Conservation (phyloP, 768 basidiomycete genomes). For the Floccularia luteovirens region DNA sequence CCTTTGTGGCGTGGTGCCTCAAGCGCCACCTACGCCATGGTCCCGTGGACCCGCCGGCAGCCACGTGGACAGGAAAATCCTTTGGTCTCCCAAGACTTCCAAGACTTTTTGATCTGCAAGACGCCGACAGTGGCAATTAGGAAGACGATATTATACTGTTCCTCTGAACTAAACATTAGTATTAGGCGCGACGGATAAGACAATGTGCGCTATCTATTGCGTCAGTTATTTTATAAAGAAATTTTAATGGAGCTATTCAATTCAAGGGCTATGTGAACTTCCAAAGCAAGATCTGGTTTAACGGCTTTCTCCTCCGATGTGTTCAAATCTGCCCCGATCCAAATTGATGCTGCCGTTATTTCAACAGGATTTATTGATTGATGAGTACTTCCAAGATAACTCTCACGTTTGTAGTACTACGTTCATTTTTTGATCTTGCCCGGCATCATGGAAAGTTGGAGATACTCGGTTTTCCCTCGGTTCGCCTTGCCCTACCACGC, state of each 20-base stretch:
- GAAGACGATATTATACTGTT: no score
- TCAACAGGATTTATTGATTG: conserved; percentile 5
- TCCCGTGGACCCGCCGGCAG: conserved; percentile 4
- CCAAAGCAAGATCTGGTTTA: conserved; percentile 7
- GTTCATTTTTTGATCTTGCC: conserved; percentile 15
- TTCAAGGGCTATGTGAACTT: not conserved
- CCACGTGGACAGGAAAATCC: conserved; percentile 3
- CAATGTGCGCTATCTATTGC: not conserved
- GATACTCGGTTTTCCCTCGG: conserved; percentile 18
- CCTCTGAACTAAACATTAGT: not conserved
- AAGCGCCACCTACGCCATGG: conserved; percentile 4
- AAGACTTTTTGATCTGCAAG: no score
- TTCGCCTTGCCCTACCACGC: conserved; percentile 15
- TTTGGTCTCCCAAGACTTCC: no score
- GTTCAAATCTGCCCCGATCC: conserved; percentile 3
- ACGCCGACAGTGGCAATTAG: no score
- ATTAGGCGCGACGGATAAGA: not conserved
- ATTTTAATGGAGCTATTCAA: not conserved
- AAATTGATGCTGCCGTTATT: conserved; percentile 6
- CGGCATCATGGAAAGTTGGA: conserved; percentile 15
- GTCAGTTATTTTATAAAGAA: not conserved
- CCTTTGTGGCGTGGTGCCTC: no score
- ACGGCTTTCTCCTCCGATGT: conserved; percentile 7
- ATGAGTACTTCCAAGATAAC: conserved; percentile 6
- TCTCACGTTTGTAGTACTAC: conserved; percentile 12